These are phyloP conservation scores for Tetrapisispora iriomotensis DNA, from an alignment of 805 yeast genomes.

Conservation along the genomic window DNA sequence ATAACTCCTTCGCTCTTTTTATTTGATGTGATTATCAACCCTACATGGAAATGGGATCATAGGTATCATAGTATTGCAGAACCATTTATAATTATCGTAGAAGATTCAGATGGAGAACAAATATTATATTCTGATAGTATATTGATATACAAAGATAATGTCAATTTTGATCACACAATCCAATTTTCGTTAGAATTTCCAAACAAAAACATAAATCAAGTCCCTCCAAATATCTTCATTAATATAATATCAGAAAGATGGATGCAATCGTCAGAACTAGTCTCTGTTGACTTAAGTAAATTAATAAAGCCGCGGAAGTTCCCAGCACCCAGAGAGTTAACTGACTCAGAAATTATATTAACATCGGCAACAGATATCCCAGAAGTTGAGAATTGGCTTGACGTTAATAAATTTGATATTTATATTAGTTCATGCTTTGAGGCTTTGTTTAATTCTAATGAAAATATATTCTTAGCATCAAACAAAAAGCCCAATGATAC, in stretches of 20 bases:
- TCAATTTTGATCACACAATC: constrained; percentile 45
- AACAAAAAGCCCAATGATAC: constrained; percentile 74
- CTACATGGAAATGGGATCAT: constrained; percentile 73
- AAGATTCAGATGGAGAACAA: constrained; percentile 74
- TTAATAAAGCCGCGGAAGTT: constrained; percentile 23
- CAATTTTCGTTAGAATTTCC: constrained; percentile 48
- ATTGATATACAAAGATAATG: constrained; percentile 38
- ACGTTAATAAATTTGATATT: constrained; percentile 50
- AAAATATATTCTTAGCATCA: constrained; percentile 56
- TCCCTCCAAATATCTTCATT: constrained; percentile 69
- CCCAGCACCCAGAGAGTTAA: constrained; percentile 19
- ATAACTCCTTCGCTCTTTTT: constrained; percentile 58
- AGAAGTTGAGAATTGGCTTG: constrained; percentile 38
- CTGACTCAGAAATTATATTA: constrained; percentile 35
- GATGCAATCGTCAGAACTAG: constrained; percentile 62
- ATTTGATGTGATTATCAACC: constrained; percentile 55
- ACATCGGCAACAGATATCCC: constrained; percentile 38
- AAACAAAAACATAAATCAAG: constrained; percentile 13
- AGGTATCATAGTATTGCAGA: constrained; percentile 55
- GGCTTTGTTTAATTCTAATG: constrained; percentile 46
- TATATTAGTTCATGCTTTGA: constrained; percentile 67
- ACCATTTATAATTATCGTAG: constrained; percentile 60
- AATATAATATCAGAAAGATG: constrained; percentile 71
- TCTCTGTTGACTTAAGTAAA: constrained; percentile 40
- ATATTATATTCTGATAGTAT: constrained; percentile 53